Evolutionary conservation across 192 early-diverging fungal species (phyloP).

Genomic region (Backusella psychrophila): DNA sequence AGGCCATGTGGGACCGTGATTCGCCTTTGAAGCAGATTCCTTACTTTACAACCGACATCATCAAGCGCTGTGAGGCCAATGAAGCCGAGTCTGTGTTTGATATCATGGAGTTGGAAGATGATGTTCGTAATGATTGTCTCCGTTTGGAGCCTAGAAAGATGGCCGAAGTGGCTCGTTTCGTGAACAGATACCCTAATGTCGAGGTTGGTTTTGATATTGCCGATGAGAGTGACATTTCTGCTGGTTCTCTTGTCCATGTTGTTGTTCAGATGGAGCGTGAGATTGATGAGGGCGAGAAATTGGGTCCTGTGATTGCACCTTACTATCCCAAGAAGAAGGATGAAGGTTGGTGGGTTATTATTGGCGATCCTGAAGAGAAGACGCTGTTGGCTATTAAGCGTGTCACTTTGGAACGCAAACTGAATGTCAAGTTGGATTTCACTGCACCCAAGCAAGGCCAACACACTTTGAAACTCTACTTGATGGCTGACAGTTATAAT

Average conservation of each 20-base stretch:
- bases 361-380: slow-evolving; percentile 79
- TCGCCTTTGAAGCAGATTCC: slow-evolving; percentile 92
- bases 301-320: slow-evolving; percentile 88
- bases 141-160: slow-evolving; percentile 62
- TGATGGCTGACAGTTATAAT: slow-evolving; percentile 93
- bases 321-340: slow-evolving; percentile 88
- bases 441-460: slow-evolving; percentile 61
- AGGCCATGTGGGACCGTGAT: slow-evolving; percentile 95
- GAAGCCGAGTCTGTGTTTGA: slow-evolving; percentile 89
- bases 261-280: slow-evolving; percentile 81
- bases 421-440: slow-evolving; percentile 75
- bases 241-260: slow-evolving; percentile 66
- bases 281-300: slow-evolving; percentile 62
- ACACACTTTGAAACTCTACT: slow-evolving; percentile 70
- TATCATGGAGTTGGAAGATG: slow-evolving; percentile 91
- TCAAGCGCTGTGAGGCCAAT: slow-evolving; percentile 66
- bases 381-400: slow-evolving; percentile 88
- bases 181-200: slow-evolving; percentile 92
- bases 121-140: slow-evolving; percentile 67
- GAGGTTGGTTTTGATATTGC: slow-evolving; percentile 76
- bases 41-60: slow-evolving; percentile 69
- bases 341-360: slow-evolving; percentile 97
- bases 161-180: slow-evolving; percentile 80
- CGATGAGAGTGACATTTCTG: slow-evolving; percentile 55
- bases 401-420: slow-evolving; percentile 61